Conservation (phyloP, 768 basidiomycete genomes). For the Nevesoporus exiguus region DNA sequence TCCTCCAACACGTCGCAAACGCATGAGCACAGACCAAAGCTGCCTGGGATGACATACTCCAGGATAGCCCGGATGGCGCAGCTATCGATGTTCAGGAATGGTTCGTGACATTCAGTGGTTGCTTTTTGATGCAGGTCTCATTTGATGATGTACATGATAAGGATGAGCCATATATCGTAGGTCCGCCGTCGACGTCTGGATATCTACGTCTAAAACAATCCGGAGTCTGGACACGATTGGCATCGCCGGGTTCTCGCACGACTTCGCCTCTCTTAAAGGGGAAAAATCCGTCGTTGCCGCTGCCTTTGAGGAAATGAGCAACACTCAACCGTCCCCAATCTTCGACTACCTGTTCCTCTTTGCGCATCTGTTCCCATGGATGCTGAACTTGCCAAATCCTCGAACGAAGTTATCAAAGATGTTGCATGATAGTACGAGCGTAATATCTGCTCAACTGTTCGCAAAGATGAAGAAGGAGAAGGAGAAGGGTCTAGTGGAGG, state of each 20-base stretch:
- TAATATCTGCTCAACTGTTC: conserved; percentile 35
- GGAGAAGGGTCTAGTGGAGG: conserved; percentile 23
- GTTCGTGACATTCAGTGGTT: conserved; percentile 19
- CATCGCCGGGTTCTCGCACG: conserved; percentile 43
- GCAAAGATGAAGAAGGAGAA: conserved; percentile 33
- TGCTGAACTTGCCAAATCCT: conserved; percentile 33
- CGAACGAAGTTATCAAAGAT: conserved; percentile 24
- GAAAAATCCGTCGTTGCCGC: conserved; percentile 13
- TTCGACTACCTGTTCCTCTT: conserved; percentile 24
- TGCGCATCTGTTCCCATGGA: conserved; percentile 28
- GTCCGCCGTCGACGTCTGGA: conserved; percentile 3
- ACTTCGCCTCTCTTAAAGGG: conserved; percentile 43
- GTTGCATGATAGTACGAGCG: conserved; percentile 29
- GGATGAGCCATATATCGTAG: conserved; percentile 48
- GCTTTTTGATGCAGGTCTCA: not conserved
- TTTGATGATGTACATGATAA: not conserved
- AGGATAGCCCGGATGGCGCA: conserved; percentile 25
- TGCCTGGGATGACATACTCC: conserved; percentile 29
- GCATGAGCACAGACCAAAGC: conserved; percentile 23
- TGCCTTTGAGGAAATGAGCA: conserved; percentile 24
- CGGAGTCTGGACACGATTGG: conserved; percentile 42
- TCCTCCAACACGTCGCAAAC: not conserved
- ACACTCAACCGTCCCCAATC: conserved; percentile 22
- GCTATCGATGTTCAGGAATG: conserved; percentile 48
- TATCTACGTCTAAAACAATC: not conserved